Percentiles rank a stretch among this genome's conserved stretches.
These are phyloP conservation scores for Platanthera zijinensis DNA, from an alignment of 106 monocot species.

Conservation along the genomic window DNA sequence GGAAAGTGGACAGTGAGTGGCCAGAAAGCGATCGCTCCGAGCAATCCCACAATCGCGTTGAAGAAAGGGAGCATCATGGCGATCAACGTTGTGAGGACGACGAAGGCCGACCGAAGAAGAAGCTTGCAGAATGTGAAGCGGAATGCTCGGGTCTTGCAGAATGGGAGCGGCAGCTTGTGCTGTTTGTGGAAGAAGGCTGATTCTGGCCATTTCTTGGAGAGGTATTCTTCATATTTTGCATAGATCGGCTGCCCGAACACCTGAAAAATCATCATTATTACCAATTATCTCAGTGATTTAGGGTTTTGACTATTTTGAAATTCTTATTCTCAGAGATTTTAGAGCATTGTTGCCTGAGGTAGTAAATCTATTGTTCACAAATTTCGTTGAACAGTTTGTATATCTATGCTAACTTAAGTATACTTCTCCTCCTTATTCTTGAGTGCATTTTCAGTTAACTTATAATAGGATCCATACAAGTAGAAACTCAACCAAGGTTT, in stretches of 20 bases:
- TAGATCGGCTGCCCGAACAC: constrained; percentile 30
- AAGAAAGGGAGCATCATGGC: constrained; percentile 30
- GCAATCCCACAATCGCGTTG: constrained; percentile 23
- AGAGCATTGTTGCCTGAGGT: no score
- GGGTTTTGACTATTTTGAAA: no score
- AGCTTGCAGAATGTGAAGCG: constrained; percentile 28
- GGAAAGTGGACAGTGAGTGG: constrained; percentile 31
- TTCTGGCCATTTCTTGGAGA: constrained; percentile 22
- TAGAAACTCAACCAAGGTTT: no score
- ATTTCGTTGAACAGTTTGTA: no score
- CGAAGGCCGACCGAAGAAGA: constrained; percentile 15
- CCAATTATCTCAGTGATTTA: no score
- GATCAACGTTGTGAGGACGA: constrained; percentile 8
- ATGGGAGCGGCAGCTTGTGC: constrained; percentile 9
- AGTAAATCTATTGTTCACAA: no score
- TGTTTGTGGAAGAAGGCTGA: constrained; percentile 17
- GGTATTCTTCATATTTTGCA: constrained; percentile 21
- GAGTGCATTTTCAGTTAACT: no score
- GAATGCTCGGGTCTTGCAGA: constrained; percentile 6
- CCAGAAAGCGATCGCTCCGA: constrained; percentile 29
- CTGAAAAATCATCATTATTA: constrained; percentile 11
- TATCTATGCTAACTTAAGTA: no score
- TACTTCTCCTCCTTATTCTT: no score
- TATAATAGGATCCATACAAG: no score
- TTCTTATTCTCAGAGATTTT: no score